Percentiles rank a stretch among this genome's conserved stretches.
phyloP scores from a whole-genome alignment of 176 grass and related monocot genomes.

The Saccharum officinarum region DNA sequence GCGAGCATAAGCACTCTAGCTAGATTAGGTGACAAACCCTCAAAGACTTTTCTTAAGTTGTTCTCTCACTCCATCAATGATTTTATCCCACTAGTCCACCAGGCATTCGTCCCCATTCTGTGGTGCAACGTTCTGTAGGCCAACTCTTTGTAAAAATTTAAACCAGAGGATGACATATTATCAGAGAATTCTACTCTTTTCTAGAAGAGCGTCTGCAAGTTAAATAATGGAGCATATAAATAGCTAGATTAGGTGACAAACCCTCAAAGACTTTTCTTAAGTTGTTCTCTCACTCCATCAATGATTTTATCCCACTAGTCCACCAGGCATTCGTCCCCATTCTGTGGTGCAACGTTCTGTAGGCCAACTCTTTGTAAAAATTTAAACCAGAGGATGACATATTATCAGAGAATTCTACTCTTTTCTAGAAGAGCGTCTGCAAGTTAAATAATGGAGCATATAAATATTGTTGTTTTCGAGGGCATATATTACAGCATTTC shows the following conservation, averaged over 20 bases:
- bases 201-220: background rate
- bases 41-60: background rate
- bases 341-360: background rate
- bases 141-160: background rate
- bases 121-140: background rate
- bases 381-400: background rate
- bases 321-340: background rate
- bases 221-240: constrained; percentile 7
- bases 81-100: background rate
- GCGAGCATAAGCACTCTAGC: background rate
- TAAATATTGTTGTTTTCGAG: background rate
- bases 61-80: background rate
- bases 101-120: background rate
- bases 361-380: background rate
- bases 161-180: background rate
- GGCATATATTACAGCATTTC: constrained; percentile 3
- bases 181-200: background rate
- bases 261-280: background rate
- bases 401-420: background rate
- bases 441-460: constrained; percentile 10
- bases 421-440: background rate
- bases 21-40: background rate
- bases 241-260: background rate
- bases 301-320: background rate
- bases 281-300: background rate